Evolutionary conservation across 2,329 filamentous ascomycete species (phyloP).

Genomic region (Aaosphaeria arxii): DNA sequence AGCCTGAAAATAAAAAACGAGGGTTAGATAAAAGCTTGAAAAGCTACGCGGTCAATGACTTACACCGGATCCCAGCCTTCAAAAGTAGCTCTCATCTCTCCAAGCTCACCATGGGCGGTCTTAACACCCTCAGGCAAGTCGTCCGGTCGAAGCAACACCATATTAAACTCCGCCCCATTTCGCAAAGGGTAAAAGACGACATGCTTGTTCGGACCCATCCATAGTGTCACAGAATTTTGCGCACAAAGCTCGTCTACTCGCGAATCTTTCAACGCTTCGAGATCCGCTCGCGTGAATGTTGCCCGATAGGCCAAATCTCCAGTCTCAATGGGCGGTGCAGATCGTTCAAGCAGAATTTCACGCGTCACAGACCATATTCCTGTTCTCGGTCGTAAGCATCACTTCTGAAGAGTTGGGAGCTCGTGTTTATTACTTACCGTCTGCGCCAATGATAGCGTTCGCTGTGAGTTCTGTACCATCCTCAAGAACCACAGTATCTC

Average conservation of each 20-base stretch:
- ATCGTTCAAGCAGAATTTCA: not conserved
- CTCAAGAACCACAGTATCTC: not conserved
- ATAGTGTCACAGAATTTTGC: not conserved
- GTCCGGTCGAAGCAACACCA: not conserved
- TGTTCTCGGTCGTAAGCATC: not conserved
- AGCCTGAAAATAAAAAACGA: not conserved
- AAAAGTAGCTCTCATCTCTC: not conserved
- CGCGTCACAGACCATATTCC: not conserved
- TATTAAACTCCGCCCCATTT: not conserved
- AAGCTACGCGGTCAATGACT: not conserved
- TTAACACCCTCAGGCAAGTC: not conserved
- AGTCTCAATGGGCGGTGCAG: not conserved
- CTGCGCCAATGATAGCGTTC: not conserved
- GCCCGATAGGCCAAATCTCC: not conserved
- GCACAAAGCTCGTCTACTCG: not conserved
- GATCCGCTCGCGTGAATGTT: not conserved
- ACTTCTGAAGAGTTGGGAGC: not conserved
- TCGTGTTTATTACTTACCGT: not conserved
- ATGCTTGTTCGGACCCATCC: not conserved
- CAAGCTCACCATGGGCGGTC: not conserved
- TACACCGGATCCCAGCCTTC: not conserved
- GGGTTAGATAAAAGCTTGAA: not conserved
- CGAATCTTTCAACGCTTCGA: not conserved
- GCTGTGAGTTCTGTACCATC: not conserved
- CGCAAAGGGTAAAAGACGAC: not conserved